Evolutionary conservation across 1,284 basidiomycete species (phyloP), one percentile per base, ranked within the genome.

Genomic region (Flammula alnicola): DNA sequence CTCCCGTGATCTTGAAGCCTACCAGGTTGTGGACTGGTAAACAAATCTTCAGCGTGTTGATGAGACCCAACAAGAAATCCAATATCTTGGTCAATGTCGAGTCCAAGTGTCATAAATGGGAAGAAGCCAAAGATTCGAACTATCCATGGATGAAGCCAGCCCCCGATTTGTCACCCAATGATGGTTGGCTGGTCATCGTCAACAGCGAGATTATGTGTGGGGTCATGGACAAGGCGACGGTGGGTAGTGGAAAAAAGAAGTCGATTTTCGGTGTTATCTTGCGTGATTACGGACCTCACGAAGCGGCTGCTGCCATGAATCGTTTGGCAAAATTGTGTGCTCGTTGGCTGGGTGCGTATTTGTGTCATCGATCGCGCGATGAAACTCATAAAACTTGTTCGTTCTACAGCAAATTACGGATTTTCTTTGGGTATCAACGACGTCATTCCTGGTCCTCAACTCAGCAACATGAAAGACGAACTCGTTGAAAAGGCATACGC

Each of bases 151-250:
- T 77, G 35, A 83, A 78, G 42, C 80, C 80, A 3, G 78, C 78
- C 10, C 81, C 85, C 11, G 97, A 99, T 66, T 81, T 99, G 74
- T 91, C 92, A 8, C 95, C 96, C 0, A 99, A 99, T 66, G 97
- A 99, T 63, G 96, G 96, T 1, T 99, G 94, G 86, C 82, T 99
- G 25, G 97, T 99, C 50, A 88, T 99, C 47, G 86, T 95, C 55
- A 99, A 99, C 69, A 95, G 92, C 66, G 95, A 99, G 71, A 95
- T 99, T 64, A 98, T 99, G 93, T 98, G 96, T 64, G 97, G 97
- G 42, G 92, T 96, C 7, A 97, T 99, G 83, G 97, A 99, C 76
- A 99, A 99, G 75, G 93, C 93, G 16, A 98, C 95, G 0, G 92
- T 99, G 4, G 97, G 97, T 50, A 93, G 94, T 63, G 97, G 97